A percentile compares a stretch with the other conserved stretches of the same genome.
phyloP scores from a whole-genome alignment of 352 stramenopile species.

The Thalassiosira delicatula region DNA sequence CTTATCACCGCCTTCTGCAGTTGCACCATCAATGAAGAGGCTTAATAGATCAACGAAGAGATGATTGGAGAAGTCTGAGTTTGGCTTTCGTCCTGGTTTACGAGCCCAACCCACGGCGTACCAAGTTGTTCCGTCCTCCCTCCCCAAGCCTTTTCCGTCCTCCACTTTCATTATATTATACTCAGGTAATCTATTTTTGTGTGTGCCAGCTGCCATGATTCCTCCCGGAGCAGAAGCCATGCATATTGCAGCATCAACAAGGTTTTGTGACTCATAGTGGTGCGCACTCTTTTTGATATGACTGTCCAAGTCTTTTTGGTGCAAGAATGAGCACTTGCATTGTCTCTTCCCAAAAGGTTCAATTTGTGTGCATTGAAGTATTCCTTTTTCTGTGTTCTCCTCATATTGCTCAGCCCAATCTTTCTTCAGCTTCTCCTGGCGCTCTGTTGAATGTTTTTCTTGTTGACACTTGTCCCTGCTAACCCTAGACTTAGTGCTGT shows the following conservation, averaged over 20 bases:
- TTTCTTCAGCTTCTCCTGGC: neutral
- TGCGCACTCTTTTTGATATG: too few relatives aligned
- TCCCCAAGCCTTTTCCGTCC: neutral
- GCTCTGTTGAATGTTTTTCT: neutral
- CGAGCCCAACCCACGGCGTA: neutral
- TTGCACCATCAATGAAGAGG: neutral
- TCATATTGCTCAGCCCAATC: neutral
- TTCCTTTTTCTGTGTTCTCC: neutral
- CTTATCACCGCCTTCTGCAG: neutral
- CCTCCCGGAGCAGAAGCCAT: too few relatives aligned
- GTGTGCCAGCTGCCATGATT: too few relatives aligned
- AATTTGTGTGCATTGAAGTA: neutral
- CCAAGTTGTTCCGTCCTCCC: neutral
- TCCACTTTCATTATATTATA: too few relatives aligned
- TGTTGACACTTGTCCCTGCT: neutral
- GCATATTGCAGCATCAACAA: too few relatives aligned
- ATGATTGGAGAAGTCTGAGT: neutral
- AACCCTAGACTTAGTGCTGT: neutral
- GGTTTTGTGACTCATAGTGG: too few relatives aligned
- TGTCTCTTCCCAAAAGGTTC: neutral
- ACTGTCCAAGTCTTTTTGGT: neutral
- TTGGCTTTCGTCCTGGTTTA: neutral
- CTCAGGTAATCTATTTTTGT: too few relatives aligned
- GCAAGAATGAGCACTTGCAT: neutral
- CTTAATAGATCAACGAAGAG: neutral